A percentile compares a stretch with the other conserved stretches of the same genome.
Conservation (phyloP, 2,329 filamentous ascomycete species). For the Tolypocladium sp. region DNA sequence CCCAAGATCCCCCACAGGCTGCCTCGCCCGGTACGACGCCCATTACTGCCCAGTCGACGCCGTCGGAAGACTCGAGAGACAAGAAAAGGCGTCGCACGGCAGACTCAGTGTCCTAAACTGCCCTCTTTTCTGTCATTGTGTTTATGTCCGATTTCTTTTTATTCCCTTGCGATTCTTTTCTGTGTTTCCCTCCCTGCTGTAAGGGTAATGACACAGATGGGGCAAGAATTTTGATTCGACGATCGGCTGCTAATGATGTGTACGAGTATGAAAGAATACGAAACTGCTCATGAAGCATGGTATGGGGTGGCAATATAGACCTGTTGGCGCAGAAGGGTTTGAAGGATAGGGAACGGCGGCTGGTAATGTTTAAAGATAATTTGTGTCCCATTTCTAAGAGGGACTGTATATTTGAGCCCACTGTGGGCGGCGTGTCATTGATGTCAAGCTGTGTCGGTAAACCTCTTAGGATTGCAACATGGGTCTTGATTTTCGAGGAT, state of each 20-base stretch:
- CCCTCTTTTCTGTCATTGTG: background rate
- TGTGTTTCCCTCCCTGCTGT: background rate
- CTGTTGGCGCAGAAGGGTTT: background rate
- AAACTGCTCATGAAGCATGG: background rate
- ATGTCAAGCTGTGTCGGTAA: background rate
- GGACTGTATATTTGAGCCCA: background rate
- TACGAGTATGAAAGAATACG: background rate
- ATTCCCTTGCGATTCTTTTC: background rate
- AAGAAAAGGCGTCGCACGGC: conserved; percentile 3
- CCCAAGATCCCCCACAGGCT: background rate
- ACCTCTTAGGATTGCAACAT: too few species aligned
- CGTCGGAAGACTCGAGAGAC: background rate
- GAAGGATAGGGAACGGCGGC: too few species aligned
- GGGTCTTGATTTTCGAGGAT: background rate
- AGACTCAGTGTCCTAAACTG: background rate
- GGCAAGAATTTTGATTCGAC: background rate
- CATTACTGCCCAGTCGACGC: background rate
- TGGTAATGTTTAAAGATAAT: background rate
- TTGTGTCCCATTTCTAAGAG: background rate
- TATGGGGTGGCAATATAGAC: background rate
- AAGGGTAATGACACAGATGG: too few species aligned
- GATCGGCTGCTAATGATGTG: background rate
- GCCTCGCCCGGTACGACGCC: background rate
- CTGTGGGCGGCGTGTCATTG: background rate
- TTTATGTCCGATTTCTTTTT: too few species aligned